Evolutionary conservation across 768 basidiomycete species (phyloP), one percentile per base, ranked within the genome.

Genomic region (Panus rudis): DNA sequence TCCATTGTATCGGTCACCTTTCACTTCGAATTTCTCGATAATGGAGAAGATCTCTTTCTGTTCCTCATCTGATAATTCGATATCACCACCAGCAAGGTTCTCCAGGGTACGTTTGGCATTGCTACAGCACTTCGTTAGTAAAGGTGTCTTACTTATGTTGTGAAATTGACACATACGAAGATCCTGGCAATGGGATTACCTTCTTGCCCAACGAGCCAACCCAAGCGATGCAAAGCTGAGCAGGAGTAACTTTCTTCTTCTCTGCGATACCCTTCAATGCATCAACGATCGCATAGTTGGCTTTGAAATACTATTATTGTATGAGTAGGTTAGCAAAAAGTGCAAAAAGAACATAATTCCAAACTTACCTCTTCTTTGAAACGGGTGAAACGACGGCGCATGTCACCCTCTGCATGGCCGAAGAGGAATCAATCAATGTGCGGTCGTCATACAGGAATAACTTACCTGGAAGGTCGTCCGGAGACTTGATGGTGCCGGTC

Each of bases 101-200:
- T 75, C 68, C 26, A 65, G 48, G 11, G 67, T 67, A 20, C 75
- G 67, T 34, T 65, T 61, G 37, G 62, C 56, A 34, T 67, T 53
- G 34, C 66, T 70, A 44, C 16, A 19, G n/a, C 31, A n/a, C 11
- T 25, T n/a, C 28, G 6, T 17, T 20, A 43, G 22, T 30, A 14
- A 31, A 33, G 13, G 7, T 19, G 26, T 26, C 8, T 47, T 16
- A 43, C 37, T 6, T 39, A 33, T 30, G n/a, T n/a, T 7, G 17
- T 26, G 2, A 22, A 10, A 25, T 12, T 3, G 3, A 11, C 4
- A 44, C 63, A 35, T 42, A 68, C 66, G 65, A 67, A 14, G 66
- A 67, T 0, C 74, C 74, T 0, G 74, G 73, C 16, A 76, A 63
- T 3, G 73, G 72, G 43, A 76, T 61, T 17, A 70, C 63, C 52